Evolutionary conservation across 2,329 filamentous ascomycete species (phyloP), one percentile per base, ranked within the genome.

Genomic region (Penicillium sp.): DNA sequence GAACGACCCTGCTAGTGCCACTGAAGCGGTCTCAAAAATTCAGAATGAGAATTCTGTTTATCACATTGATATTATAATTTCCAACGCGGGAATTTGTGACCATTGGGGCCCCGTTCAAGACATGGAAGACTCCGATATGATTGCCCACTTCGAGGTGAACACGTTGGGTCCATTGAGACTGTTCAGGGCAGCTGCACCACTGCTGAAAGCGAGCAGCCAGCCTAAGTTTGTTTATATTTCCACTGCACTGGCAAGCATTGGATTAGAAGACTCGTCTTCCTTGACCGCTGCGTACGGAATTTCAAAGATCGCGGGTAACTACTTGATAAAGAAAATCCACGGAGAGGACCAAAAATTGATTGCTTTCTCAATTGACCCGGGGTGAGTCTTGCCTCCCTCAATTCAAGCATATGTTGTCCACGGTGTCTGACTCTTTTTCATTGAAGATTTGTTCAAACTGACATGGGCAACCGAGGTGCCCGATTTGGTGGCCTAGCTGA

Each of bases 1-100:
- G 9, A 13, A 13, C 4, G 31, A 34, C 14, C 9, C 31, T 6
- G 5, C 9, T 11, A 11, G 9, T 36, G 47, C 42, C 3, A 29
- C 29, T 1, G 31, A 50, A 0, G 52, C 54, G 7, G 24, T 31
- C 0, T 27, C 18, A 1, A 16, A 34, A 10, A 9, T 62, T 14
- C 51, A 49, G 31, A 54, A 9, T 1, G 14, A 50, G 11, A 51
- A 62, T 31, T 10, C 22, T 3, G 49, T 62, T 27, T 2, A 13
- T 1, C 49, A 60, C 7, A 47, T 62, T 21, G 56, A 61, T 8
- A 34, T 55, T 10, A 54, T 40, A 13, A 52, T 61, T 49, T 76
- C 80, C 43, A 83, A 83, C 60, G 80, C 81, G 0, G 81, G 75
- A 21, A 74, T 79, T 13, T 63, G 64, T 4, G 66, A 68, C 4